Evolutionary conservation across 495 filamentous ascomycete genomes (phyloP), one percentile per base, ranked within the genome.

Genomic region (Clohesyomyces aquaticus): DNA sequence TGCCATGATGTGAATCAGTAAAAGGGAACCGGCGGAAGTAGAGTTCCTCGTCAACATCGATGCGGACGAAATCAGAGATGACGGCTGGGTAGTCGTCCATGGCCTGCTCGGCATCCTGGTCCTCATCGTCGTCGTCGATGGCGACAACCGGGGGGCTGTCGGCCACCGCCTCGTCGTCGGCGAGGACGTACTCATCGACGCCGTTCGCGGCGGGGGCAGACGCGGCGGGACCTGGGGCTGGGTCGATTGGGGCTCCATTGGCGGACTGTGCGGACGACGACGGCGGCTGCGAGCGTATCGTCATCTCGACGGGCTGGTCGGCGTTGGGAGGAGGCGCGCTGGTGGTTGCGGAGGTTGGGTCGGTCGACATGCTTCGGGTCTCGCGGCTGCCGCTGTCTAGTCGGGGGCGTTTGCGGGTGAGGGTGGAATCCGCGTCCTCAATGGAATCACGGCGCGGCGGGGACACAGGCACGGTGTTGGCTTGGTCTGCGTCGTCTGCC

Each of bases 321-420:
- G 70, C 70, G n/a, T n/a, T n/a, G 32, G 76, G 72, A 8, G 73
- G 65, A 43, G 71, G 68, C 52, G n/a, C 21, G 16, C 16, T 18
- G 43, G 43, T 47, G 14, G 43, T 47, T 60, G 77, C 69, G 49
- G 59, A 27, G 14, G 38, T 46, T 14, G 18, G 27, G 23, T 67
- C 65, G 18, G 63, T 55, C 27, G 72, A 81, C 74, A 81, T 77
- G 74, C 72, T 73, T 78, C 76, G 62, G 54, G 75, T 75, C 41
- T 75, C 71, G 60, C 75, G 73, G 65, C 75, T 77, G 65, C 81
- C 82, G 73, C 78, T 83, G 73, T 87, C 83, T 56, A 87, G 79
- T 70, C 85, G 83, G 50, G 82, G 85, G 63, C 85, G 82, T 76
- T 87, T 87, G 70, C 83, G 80, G 63, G 80, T 83, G 52, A 76